These are phyloP conservation scores for Blechomonas ayalai DNA, from an alignment of 208 protist genomes.

Conservation along the genomic window DNA sequence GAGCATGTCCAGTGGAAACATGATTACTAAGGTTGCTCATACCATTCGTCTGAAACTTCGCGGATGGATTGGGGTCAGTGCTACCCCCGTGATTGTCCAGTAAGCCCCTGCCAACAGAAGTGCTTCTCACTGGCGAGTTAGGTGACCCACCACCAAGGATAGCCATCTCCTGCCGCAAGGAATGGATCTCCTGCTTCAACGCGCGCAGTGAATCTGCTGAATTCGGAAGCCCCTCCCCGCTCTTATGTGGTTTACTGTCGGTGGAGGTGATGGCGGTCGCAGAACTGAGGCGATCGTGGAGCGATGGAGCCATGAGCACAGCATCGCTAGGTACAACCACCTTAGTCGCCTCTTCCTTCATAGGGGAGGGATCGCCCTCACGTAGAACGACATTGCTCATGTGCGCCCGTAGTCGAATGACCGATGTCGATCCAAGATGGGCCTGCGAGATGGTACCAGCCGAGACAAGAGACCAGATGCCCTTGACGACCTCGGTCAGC, in stretches of 20 bases:
- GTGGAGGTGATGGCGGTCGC: slow-evolving; percentile 3
- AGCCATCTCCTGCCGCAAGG: slow-evolving; percentile 13
- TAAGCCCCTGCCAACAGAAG: too few relatives aligned
- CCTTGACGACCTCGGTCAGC: slow-evolving; percentile 42
- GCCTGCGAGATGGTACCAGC: slow-evolving; percentile 24
- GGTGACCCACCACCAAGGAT: too few relatives aligned
- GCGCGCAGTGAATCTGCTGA: slow-evolving; percentile 36
- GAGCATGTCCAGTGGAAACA: too few relatives aligned
- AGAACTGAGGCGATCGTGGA: slow-evolving; percentile 9
- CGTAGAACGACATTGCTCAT: slow-evolving; percentile 14
- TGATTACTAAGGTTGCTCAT: too few relatives aligned
- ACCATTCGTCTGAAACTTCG: too few relatives aligned
- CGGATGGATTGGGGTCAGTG: too few relatives aligned
- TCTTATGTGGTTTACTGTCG: slow-evolving; percentile 1
- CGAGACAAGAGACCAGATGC: slow-evolving; percentile 36
- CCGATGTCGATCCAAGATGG: slow-evolving; percentile 16
- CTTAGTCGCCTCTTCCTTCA: background rate
- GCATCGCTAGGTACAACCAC: slow-evolving; percentile 22
- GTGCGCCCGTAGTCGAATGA: slow-evolving; percentile 45
- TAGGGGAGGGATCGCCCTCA: slow-evolving; percentile 5
- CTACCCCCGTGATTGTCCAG: too few relatives aligned
- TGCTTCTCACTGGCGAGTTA: too few relatives aligned
- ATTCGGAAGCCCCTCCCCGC: background rate
- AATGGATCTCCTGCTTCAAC: slow-evolving; percentile 24
- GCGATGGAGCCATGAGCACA: slow-evolving; percentile 6